These are phyloP conservation scores for Eucalyptus cloeziana DNA, from an alignment of 345 rosid genomes.

Conservation along the genomic window DNA sequence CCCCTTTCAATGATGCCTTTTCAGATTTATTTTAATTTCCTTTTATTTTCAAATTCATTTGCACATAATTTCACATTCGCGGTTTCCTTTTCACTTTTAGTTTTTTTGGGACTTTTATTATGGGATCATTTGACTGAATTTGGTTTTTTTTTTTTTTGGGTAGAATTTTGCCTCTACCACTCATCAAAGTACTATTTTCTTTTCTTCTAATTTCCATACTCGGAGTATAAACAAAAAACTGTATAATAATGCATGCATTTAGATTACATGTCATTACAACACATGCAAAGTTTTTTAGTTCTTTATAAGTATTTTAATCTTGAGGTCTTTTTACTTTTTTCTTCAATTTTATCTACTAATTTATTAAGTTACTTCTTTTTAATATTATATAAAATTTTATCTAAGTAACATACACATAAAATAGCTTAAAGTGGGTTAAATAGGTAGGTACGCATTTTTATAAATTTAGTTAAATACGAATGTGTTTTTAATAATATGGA, in stretches of 20 bases:
- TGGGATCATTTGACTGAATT: neutral
- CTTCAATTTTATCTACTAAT: neutral
- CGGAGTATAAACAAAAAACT: neutral
- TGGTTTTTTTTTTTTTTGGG: neutral
- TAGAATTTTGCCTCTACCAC: neutral
- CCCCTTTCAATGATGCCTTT: neutral
- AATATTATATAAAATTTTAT: neutral
- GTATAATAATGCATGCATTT: neutral
- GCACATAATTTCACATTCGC: neutral
- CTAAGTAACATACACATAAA: neutral
- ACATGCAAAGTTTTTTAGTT: neutral
- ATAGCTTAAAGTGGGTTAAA: neutral
- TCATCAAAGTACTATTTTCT: neutral
- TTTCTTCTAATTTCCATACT: neutral
- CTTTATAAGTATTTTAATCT: neutral
- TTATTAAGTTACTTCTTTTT: neutral
- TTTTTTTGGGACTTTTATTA: neutral
- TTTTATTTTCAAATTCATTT: neutral
- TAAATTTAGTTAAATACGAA: neutral
- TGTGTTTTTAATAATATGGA: neutral
- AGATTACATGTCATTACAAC: neutral
- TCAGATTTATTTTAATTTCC: neutral
- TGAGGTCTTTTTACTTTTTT: neutral
- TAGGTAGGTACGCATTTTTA: rapidly evolving
- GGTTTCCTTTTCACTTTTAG: neutral